Evolutionary conservation across 805 yeast genomes (phyloP).

Genomic region (Pichia heedii): DNA sequence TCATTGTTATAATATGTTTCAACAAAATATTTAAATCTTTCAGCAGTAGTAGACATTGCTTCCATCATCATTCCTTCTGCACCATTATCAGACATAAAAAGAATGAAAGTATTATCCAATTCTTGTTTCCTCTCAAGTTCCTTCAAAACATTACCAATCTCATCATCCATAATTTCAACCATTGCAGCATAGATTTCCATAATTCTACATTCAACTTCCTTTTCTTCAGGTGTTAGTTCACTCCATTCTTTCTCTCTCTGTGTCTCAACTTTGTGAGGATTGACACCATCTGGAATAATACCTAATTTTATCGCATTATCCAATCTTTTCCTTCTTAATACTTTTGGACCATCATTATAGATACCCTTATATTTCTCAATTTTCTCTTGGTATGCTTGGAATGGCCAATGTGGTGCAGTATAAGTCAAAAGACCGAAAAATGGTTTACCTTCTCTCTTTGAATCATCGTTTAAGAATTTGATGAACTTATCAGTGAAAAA

Average conservation of each 20-base stretch:
- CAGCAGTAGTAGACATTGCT: slow-evolving; percentile 38
- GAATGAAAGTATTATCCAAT: slow-evolving; percentile 45
- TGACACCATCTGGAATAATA: slow-evolving; percentile 34
- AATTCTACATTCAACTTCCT: slow-evolving; percentile 30
- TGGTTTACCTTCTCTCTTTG: slow-evolving; percentile 34
- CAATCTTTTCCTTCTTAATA: slow-evolving; percentile 32
- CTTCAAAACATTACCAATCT: slow-evolving; percentile 41
- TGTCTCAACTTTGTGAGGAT: slow-evolving; percentile 37
- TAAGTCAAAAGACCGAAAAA: slow-evolving; percentile 47
- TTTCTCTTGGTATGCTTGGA: slow-evolving; percentile 45
- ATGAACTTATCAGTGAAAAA: slow-evolving; percentile 33
- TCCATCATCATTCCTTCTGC: slow-evolving; percentile 55
- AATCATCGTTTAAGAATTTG: slow-evolving; percentile 27
- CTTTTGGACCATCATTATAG: slow-evolving; percentile 42
- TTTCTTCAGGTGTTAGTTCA: slow-evolving; percentile 32
- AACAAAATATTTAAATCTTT: slow-evolving; percentile 22
- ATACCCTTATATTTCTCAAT: slow-evolving; percentile 39
- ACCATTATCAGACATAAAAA: slow-evolving; percentile 57
- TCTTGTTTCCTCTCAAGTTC: slow-evolving; percentile 34
- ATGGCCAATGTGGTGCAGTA: slow-evolving; percentile 64
- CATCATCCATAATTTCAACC: slow-evolving; percentile 46
- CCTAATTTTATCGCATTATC: slow-evolving; percentile 36
- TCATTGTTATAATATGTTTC: slow-evolving; percentile 33
- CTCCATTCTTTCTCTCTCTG: slow-evolving; percentile 36
- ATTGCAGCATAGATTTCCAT: slow-evolving; percentile 59